Base-by-base conservation (phyloP, 352 stramenopile genomes). In the Pythium monospermum region DNA sequence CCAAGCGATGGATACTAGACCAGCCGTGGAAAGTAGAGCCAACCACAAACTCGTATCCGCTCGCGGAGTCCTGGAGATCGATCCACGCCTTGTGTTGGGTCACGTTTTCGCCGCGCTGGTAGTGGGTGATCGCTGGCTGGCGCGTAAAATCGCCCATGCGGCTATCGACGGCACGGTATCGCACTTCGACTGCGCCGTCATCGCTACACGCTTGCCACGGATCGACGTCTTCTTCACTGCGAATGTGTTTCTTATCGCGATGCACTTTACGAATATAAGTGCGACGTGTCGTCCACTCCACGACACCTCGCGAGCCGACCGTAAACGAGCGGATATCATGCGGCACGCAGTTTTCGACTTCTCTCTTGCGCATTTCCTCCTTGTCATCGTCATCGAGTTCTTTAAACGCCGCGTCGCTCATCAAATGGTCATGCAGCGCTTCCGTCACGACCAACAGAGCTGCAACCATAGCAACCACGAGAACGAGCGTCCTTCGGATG, bases 321-420 rank as follows among this genome's bases (percentile, higher is more conserved):
- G 81, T 51, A 45, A 80, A 87, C 36, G 79, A 90, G 33, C 69
- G 71, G 36, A 92, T 83, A 63, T 87, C 71, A 65, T 86, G 84
- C 13, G 79, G 82, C 52, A 88, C 78, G 59, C 79, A 93, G 66
- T 93, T 93, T 59, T 93, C 82, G 38, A 93, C 66, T 61, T 88
- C 75, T 53, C 72, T 74, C 75, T 89, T 85, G 37, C 82, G 64
- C 53, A 87, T 85, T 47, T 87, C 79, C 26, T 66, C 58, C 26
- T 74, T 73, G 53, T 69, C 49, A 41, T 73, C 69, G 12, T 82
- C 73, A 19, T 71, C 66, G 15, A 85, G 69, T 37, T 64, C 48
- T 6, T 69, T 54, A 16, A 76, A 64, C 25, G 56, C 61, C 21
- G 63, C 54, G 26, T 73, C 69, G 40, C 68, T 58, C 48, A 76